These are phyloP conservation scores for Monosporascus sp. DNA, from an alignment of 2,329 filamentous ascomycete species.

Conservation along the genomic window DNA sequence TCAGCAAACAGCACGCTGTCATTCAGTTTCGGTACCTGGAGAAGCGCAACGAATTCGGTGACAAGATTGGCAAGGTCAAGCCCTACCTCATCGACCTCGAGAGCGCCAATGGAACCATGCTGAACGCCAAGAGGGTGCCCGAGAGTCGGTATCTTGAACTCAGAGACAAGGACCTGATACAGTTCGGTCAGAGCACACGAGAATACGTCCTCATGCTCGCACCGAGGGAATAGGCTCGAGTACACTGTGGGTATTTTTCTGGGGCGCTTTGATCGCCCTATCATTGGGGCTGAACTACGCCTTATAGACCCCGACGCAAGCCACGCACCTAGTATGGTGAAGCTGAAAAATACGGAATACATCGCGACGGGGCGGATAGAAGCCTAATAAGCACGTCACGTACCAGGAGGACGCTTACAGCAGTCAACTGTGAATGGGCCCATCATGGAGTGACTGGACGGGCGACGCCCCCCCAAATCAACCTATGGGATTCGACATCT, in stretches of 20 bases:
- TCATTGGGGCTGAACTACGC: background rate
- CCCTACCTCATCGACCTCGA: slow-evolving; percentile 93
- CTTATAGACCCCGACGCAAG: too few relatives aligned
- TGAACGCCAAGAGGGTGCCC: slow-evolving; percentile 73
- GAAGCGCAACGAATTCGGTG: slow-evolving; percentile 80
- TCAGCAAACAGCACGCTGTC: slow-evolving; percentile 92
- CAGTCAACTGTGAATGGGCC: too few relatives aligned
- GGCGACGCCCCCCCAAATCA: too few relatives aligned
- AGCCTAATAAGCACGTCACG: too few relatives aligned
- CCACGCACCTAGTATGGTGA: too few relatives aligned
- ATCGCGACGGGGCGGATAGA: too few relatives aligned
- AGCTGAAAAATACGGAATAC: too few relatives aligned
- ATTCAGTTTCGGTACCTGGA: slow-evolving; percentile 86
- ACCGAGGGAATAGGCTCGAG: slow-evolving; percentile 34
- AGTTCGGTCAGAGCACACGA: slow-evolving; percentile 79
- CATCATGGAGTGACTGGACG: too few relatives aligned
- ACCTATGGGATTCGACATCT: too few relatives aligned
- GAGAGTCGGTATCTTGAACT: slow-evolving; percentile 79
- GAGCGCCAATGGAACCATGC: slow-evolving; percentile 80
- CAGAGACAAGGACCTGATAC: slow-evolving; percentile 80
- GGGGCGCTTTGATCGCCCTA: background rate
- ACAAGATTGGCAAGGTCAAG: slow-evolving; percentile 70
- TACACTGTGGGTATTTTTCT: background rate
- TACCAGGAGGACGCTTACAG: too few relatives aligned
- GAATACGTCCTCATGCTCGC: slow-evolving; percentile 95